Conservation (phyloP, 139 green algal genomes). For the Closterium sp. region DNA sequence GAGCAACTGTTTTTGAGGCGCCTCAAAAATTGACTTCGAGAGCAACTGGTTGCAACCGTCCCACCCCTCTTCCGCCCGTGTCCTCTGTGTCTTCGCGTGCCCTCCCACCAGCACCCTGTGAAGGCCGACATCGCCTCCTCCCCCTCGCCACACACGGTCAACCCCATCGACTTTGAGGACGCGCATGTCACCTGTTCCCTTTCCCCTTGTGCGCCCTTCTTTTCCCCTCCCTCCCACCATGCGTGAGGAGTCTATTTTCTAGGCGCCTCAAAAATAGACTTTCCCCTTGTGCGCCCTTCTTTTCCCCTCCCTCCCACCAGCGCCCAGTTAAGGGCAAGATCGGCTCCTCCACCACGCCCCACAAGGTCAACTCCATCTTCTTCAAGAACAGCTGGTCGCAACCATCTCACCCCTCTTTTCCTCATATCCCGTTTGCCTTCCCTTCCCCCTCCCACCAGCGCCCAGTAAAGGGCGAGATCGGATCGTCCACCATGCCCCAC, state of each 20-base stretch:
- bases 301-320: no score
- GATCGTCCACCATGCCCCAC: constrained; percentile 95
- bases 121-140: constrained; percentile 74
- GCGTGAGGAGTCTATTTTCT: no score
- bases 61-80: no score
- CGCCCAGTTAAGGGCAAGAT: no score
- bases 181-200: no score
- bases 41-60: no score
- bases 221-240: no score
- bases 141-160: constrained; percentile 99
- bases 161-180: constrained; percentile 99
- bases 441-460: neutral
- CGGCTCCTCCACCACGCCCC: constrained; percentile 93
- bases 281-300: constrained; percentile 58
- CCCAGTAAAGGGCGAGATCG: constrained; percentile 67
- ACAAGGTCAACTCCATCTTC: constrained; percentile 99
- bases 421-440: constrained; percentile 84
- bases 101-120: constrained; percentile 47
- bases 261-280: no score
- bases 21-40: no score
- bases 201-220: no score
- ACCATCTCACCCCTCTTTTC: constrained; percentile 81
- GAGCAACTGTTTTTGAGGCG: no score
- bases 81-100: no score
- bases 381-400: constrained; percentile 96